Evolutionary conservation across 1,139 yeast species (phyloP).

Genomic region (Debaryomyces nepalensis): DNA sequence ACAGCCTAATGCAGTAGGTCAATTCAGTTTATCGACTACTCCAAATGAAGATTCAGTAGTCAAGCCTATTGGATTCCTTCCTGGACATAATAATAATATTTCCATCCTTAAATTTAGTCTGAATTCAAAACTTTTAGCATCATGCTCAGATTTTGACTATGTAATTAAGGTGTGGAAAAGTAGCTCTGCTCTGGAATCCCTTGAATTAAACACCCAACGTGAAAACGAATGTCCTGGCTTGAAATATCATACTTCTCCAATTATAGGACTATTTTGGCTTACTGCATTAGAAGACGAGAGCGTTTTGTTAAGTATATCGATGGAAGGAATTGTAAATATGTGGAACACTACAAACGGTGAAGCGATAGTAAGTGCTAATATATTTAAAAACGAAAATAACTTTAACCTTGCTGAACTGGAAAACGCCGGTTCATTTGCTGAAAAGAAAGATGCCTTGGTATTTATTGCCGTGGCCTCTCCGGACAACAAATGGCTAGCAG

Average conservation of each 20-base stretch:
- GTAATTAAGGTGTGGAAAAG: conserved; percentile 76
- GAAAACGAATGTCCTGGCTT: conserved; percentile 17
- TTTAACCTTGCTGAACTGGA: conserved; percentile 21
- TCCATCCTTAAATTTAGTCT: conserved; percentile 60
- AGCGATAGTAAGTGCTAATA: conserved; percentile 28
- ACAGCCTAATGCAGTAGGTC: conserved; percentile 1
- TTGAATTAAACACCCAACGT: conserved; percentile 30
- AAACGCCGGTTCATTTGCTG: neutral
- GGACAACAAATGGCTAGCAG: conserved; percentile 52
- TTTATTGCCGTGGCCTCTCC: conserved; percentile 59
- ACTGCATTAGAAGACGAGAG: conserved; percentile 24
- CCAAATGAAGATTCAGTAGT: conserved; percentile 32
- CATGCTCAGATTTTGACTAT: conserved; percentile 74
- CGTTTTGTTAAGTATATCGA: conserved; percentile 48
- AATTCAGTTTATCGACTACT: neutral
- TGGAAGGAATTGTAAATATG: conserved; percentile 71
- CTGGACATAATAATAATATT: conserved; percentile 71
- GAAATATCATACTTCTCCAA: conserved; percentile 56
- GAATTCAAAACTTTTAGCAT: conserved; percentile 58
- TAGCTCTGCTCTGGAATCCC: conserved; percentile 51
- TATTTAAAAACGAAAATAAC: conserved; percentile 30
- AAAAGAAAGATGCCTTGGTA: conserved; percentile 30
- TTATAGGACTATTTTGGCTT: conserved; percentile 61
- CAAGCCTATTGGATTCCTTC: conserved; percentile 60
- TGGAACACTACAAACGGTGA: conserved; percentile 64